Base-by-base conservation (phyloP, 2,329 filamentous ascomycete species). In the Apiospora arundinis region DNA sequence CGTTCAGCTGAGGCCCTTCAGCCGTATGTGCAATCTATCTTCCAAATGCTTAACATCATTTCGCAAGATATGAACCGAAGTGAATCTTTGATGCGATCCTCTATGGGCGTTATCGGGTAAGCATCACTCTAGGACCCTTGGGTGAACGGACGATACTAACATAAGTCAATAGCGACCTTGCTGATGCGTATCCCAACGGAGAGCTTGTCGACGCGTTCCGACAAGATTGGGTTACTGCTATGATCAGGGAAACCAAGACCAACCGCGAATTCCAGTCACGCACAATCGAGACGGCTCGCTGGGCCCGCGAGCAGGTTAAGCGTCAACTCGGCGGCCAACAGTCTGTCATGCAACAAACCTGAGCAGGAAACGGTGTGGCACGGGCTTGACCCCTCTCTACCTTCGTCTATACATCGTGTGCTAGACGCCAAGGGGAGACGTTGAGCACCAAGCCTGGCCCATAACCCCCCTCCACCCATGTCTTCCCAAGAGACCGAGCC, bases 281-380 rank as follows among this genome's bases (percentile, higher is more conserved):
- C 74, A 99, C 96, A 4, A 92, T 96, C 75, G 94, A 98, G 75
- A 98, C 96, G 66, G 96, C 96, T 80, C 93, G 95, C 78, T 99
- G 96, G 96, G 95, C 96, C 74, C 92, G 95, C 73, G 96, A 98
- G 84, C 95, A 98, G 82, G 95, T 98, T 82, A 98, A 98, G 89
- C 93, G 94, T 78, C 96, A 99, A 83, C 84, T 91, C 69, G 88
- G 88, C 72, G 89, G 89, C 74, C 78, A 81, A 68, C 81, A 79
- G 76, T 84, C 81, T 70, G 84, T 88, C 76, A 89, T 90, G 86
- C 81, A 84, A 70, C 84, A 87, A 76, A 83, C 83, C 74, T 88
- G 83, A 84, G 74, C 72, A 52, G 72, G n/a, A 45, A 67, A 3
- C 65, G 56, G 32, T 40, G 56, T n/a, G 56, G 56, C 44, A 45